Conservation (phyloP, 2,329 filamentous ascomycete genomes). For the Phialemoniopsis sp. region DNA sequence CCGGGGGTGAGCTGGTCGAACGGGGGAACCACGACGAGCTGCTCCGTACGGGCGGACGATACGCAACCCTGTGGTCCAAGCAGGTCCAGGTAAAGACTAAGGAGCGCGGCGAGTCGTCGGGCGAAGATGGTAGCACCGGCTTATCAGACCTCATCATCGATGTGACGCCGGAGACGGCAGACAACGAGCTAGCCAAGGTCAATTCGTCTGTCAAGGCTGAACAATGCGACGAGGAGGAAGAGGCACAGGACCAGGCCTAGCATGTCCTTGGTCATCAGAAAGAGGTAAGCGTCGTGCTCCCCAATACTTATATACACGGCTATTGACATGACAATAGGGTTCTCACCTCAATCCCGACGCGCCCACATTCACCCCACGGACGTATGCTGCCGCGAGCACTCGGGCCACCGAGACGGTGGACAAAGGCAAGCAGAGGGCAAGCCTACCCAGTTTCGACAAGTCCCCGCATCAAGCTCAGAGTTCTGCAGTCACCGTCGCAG, state of each 20-base stretch:
- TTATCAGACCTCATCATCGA: conserved; percentile 26
- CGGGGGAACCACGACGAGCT: conserved; percentile 58
- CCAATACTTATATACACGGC: neutral
- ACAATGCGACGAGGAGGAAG: conserved; percentile 1
- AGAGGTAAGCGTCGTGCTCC: too few species aligned
- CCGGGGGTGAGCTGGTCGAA: conserved; percentile 59
- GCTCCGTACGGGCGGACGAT: conserved; percentile 54
- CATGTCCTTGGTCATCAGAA: too few species aligned
- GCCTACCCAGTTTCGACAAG: neutral
- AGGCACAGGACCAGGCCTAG: too few species aligned
- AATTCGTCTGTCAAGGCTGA: conserved; percentile 11
- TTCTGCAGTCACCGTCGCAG: too few species aligned
- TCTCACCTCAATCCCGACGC: conserved; percentile 52
- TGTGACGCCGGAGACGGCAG: conserved; percentile 27
- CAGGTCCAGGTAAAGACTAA: conserved; percentile 52
- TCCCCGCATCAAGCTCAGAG: neutral
- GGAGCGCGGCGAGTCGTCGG: conserved; percentile 22
- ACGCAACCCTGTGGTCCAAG: conserved; percentile 62
- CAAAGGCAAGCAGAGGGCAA: conserved; percentile 11
- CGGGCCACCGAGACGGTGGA: conserved; percentile 14
- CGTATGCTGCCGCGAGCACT: conserved; percentile 13
- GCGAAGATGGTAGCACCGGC: conserved; percentile 6
- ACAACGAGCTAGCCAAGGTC: conserved; percentile 27
- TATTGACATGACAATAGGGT: conserved; percentile 28
- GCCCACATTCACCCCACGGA: conserved; percentile 49